Conservation (phyloP, 371 early-diverging fungal genomes). For the Batrachochytrium dendrobatidis region DNA sequence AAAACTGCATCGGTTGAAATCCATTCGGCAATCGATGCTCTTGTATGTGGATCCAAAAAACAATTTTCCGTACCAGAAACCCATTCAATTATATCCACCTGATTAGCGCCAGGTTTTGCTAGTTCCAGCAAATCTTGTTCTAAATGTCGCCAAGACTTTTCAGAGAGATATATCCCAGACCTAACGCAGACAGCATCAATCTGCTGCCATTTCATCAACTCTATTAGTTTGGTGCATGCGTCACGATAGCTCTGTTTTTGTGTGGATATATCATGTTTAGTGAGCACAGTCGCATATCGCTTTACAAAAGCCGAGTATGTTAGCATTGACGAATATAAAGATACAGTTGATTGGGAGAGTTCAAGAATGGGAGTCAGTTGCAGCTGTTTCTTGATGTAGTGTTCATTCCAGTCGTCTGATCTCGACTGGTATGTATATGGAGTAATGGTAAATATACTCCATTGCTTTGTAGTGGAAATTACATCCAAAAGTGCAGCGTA, state of each 20-base stretch:
- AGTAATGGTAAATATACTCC: constrained; percentile 76
- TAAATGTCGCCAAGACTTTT: constrained; percentile 59
- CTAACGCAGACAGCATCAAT: constrained; percentile 63
- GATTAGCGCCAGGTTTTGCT: too few relatives aligned
- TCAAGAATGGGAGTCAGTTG: background rate
- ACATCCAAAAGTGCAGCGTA: constrained; percentile 69
- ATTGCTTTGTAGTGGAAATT: constrained; percentile 71
- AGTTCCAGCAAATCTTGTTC: constrained; percentile 50
- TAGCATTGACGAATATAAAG: background rate
- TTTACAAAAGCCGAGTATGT: background rate
- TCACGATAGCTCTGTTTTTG: background rate
- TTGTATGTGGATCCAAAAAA: too few relatives aligned
- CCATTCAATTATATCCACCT: too few relatives aligned
- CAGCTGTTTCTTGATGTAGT: background rate
- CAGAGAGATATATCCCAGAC: constrained; percentile 61
- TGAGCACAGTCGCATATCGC: background rate
- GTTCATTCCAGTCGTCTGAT: constrained; percentile 44
- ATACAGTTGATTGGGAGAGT: background rate
- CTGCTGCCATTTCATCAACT: constrained; percentile 47
- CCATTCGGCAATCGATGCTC: too few relatives aligned
- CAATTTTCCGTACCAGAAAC: too few relatives aligned
- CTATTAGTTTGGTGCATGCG: background rate
- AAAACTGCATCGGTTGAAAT: too few relatives aligned
- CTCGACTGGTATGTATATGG: too few relatives aligned
- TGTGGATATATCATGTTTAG: background rate